Base-by-base conservation (phyloP, 257 asterid species). In the Solanum neorickii region DNA sequence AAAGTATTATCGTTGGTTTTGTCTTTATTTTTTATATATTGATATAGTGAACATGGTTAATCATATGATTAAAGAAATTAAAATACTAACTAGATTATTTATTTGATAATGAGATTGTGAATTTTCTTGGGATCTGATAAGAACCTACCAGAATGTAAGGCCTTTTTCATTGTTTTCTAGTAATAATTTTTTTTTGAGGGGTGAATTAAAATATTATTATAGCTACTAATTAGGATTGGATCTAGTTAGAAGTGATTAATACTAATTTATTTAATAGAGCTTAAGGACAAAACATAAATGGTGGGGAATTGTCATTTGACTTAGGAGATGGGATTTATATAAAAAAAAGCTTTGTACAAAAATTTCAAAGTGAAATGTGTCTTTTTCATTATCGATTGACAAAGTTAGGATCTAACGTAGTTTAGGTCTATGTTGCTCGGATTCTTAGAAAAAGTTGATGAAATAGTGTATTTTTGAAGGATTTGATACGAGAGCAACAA, bases 281-380 rank as follows among this genome's bases (percentile, higher is more conserved):
- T 74, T 89, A 92, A 91, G 88, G 93, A 92, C 90, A 90, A 88
- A 91, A 82, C 59, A 86, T 47, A 88, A 85, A 88, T 87, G 82
- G 90, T 89, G 92, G 92, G 96, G 84, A 83, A 87, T 89, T 91
- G 89, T 92, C 86, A 91, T 90, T 70, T 91, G 96, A 92, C 94
- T 92, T 92, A 85, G 88, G 80, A 88, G 76, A 46, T 62, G 88
- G 86, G 90, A 76, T 77, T 74, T 80, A 86, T 88, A 49, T 83
- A 89, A 89, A 14, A 18, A 56, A 18, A 91, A 89, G 90, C 82
- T 68, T 88, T 90, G 83, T 89, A 76, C 88, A 87, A 91, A 93
- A 90, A 90, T 90, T 90, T 89, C 88, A 90, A 91, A 89, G 91
- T 89, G 86, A 47, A 78, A 90, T 76, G 91, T 93, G 95, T 94